Conservation (phyloP, 2,329 filamentous ascomycete species). For the Pseudonectria foliicola region DNA sequence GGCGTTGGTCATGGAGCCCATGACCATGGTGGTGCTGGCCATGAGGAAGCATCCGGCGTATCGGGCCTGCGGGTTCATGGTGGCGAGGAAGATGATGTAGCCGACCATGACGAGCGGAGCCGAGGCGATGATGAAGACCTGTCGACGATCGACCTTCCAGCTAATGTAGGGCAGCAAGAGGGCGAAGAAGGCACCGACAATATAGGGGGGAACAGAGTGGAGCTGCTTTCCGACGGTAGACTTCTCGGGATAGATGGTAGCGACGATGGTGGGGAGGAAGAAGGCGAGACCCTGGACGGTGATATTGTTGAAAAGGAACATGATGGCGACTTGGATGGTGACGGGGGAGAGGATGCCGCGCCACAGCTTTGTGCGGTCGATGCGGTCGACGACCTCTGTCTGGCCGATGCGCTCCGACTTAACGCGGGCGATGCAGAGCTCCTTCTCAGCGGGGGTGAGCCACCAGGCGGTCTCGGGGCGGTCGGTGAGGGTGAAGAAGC, state of each 20-base stretch:
- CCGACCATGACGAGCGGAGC: slow-evolving; percentile 54
- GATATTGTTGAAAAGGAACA: slow-evolving; percentile 59
- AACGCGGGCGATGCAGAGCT: slow-evolving; percentile 55
- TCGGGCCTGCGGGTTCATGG: slow-evolving; percentile 36
- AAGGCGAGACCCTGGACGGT: slow-evolving; percentile 61
- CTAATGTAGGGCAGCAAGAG: slow-evolving; percentile 49
- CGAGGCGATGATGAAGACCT: slow-evolving; percentile 47
- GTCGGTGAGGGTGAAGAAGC: slow-evolving; percentile 59
- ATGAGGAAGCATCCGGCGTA: slow-evolving; percentile 61
- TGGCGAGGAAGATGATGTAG: slow-evolving; percentile 58
- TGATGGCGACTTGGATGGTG: slow-evolving; percentile 45
- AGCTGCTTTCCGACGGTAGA: slow-evolving; percentile 56
- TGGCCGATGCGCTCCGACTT: slow-evolving; percentile 50
- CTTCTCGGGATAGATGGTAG: slow-evolving; percentile 52
- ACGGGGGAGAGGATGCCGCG: slow-evolving; percentile 54
- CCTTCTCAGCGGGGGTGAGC: slow-evolving; percentile 57
- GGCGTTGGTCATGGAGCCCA: slow-evolving; percentile 56
- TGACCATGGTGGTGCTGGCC: slow-evolving; percentile 50
- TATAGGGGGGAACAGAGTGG: slow-evolving; percentile 57
- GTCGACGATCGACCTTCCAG: slow-evolving; percentile 47
- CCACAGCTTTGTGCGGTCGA: slow-evolving; percentile 50
- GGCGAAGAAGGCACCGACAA: slow-evolving; percentile 55
- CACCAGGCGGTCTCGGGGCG: slow-evolving; percentile 58
- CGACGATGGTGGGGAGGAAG: slow-evolving; percentile 59
- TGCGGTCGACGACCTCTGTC: slow-evolving; percentile 53